A percentile compares a stretch with the other conserved stretches of the same genome.
Conservation (phyloP, 345 rosid genomes). For the Eucalyptus curtisii region DNA sequence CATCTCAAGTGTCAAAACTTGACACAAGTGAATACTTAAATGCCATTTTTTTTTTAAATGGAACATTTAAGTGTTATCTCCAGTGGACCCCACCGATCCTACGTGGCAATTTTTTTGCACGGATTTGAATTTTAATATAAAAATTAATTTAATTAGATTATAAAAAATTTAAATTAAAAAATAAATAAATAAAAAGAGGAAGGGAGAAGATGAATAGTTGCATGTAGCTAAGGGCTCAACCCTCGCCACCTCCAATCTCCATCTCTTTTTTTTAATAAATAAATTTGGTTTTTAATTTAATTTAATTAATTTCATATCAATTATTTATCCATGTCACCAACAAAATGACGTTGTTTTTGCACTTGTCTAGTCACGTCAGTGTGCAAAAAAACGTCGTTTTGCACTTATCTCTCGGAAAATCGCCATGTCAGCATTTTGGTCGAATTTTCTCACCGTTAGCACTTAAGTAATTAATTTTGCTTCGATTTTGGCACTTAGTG, state of each 20-base stretch:
- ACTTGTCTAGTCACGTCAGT: accelerated
- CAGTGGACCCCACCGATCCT: no score
- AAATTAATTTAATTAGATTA: no score
- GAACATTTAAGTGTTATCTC: no score
- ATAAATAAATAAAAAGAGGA: no score
- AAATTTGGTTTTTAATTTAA: accelerated
- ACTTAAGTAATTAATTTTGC: accelerated
- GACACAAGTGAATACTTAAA: no score
- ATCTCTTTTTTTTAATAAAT: no score
- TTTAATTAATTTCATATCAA: no score
- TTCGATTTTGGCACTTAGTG: accelerated
- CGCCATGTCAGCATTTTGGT: accelerated
- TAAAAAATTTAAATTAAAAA: accelerated
- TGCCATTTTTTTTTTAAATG: no score
- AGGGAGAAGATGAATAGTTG: no score
- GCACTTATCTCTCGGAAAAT: accelerated
- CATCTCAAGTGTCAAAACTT: accelerated
- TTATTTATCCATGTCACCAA: no score
- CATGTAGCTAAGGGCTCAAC: accelerated
- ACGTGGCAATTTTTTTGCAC: accelerated
- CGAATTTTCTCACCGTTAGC: accelerated
- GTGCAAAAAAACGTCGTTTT: accelerated
- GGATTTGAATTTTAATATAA: no score
- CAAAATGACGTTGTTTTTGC: accelerated
- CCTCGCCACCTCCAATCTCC: accelerated